Evolutionary conservation across 331 rosid species (phyloP).

Genomic region (Pyracantha coccinea): DNA sequence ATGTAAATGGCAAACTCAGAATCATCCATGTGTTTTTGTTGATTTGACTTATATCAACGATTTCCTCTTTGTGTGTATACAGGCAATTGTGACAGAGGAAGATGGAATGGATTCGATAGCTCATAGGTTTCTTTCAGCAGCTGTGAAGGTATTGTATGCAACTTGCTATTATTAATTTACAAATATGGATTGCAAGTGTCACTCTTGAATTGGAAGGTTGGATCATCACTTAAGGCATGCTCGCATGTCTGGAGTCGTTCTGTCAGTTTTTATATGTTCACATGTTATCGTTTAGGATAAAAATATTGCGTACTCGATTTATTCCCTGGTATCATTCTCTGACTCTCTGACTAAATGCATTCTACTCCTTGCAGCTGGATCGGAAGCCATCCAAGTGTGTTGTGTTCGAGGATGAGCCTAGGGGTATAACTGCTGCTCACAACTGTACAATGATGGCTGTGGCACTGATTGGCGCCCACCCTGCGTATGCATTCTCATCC

Average conservation of each 20-base stretch:
- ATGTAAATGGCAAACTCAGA: not conserved
- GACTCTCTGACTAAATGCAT: constrained; percentile 1
- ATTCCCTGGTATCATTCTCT: constrained; percentile 5
- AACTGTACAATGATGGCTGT: constrained; percentile 99
- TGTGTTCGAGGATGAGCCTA: constrained; percentile 98
- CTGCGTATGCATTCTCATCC: constrained; percentile 52
- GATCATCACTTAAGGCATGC: not conserved
- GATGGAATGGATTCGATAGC: constrained; percentile 99
- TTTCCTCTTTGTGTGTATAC: constrained; percentile 13
- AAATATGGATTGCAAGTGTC: not conserved
- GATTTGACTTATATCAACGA: not conserved
- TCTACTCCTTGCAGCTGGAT: constrained; percentile 55
- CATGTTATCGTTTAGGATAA: not conserved
- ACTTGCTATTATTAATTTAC: not conserved
- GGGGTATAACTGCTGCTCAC: constrained; percentile 96
- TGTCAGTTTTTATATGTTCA: not conserved
- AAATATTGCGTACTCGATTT: not conserved
- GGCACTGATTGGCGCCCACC: constrained; percentile 81
- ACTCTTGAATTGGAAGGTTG: not conserved
- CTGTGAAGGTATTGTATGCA: constrained; percentile 60
- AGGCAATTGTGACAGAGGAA: constrained; percentile 93
- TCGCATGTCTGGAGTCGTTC: not conserved
- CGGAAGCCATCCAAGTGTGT: constrained; percentile 97
- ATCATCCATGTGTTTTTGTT: not conserved
- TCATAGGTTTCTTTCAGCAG: constrained; percentile 97